Base-by-base conservation (phyloP, 2,329 filamentous ascomycete species). In the Oidium heveae region DNA sequence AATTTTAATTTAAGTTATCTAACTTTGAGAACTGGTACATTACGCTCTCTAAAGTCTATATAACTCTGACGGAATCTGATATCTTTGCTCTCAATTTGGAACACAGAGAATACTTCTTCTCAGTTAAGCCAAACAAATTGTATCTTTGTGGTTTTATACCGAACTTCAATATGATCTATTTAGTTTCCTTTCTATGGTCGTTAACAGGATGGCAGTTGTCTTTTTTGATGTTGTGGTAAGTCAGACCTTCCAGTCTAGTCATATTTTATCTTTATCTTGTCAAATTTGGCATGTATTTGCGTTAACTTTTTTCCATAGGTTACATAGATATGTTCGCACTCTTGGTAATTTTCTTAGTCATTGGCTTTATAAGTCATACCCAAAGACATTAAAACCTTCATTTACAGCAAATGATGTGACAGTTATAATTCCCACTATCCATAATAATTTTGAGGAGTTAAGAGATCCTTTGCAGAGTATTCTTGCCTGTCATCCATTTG, bases 351-450 rank as follows among this genome's bases (percentile, higher is more conserved):
- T 85, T 63, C 71, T 84, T 62, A 86, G 84, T 62, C 88, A 93
- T 66, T 91, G 86, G 84, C 73, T 73, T 12, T 94, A 94, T 71
- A 84, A 80, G 67, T 87, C 88, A 28, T 84, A 87, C 58, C 84
- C 84, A 44, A 82, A 89, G 55, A 83, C 86, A 43, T 77, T 79
- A 56, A 84, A 86, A 58, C 86, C 89, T n/a, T 80, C 74, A 47
- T 63, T 62, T 52, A 61, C 60, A 16, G 86, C 80, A 32, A 76
- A 80, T 36, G 86, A 96, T 75, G 87, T 94, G 63, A 94, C 89
- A 6, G 86, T 95, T 59, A 85, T 96, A 62, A 84, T 95, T 57
- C 89, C 89, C 8, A 93, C 88, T 12, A 87, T 96, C 59, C 86
- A 93, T 64, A 86, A 87, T 57, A 80, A 79, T 58, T 86, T 89